These are phyloP conservation scores for Cicer cuneatum DNA, from an alignment of 306 rosid genomes.

Conservation along the genomic window DNA sequence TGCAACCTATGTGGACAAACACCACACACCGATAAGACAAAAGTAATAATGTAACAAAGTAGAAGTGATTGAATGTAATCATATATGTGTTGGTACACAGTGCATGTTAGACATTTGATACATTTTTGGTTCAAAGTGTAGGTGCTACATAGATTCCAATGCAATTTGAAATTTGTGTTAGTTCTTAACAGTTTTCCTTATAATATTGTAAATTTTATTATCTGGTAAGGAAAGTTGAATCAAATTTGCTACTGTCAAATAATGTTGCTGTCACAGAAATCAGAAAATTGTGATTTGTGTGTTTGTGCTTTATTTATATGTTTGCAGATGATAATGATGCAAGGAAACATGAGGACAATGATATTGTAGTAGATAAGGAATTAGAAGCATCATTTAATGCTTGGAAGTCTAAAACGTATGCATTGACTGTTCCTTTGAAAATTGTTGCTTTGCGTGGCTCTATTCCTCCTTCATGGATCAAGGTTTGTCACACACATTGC, in stretches of 20 bases:
- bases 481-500: conserved; percentile 54
- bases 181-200: neutral
- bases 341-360: conserved; percentile 35
- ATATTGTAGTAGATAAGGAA: conserved; percentile 52
- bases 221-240: conserved; percentile 12
- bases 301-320: conserved; percentile 25
- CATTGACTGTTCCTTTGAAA: conserved; percentile 86
- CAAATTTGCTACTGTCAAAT: neutral
- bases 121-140: no score
- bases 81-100: no score
- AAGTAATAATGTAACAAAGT: no score
- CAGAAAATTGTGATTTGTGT: neutral
- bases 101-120: no score
- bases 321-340: conserved; percentile 54
- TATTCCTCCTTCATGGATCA: conserved; percentile 94
- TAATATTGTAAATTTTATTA: conserved; percentile 1
- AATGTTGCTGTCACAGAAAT: neutral
- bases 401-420: conserved; percentile 84
- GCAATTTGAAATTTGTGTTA: neutral
- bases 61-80: no score
- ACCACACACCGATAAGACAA: no score
- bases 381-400: conserved; percentile 66
- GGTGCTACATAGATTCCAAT: neutral
- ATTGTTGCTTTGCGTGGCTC: conserved; percentile 85
- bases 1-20: no score